Percentiles rank a stretch among this genome's conserved stretches.
phyloP scores from a whole-genome alignment of 2,329 filamentous ascomycete species.

The Nigrospora oryzae region DNA sequence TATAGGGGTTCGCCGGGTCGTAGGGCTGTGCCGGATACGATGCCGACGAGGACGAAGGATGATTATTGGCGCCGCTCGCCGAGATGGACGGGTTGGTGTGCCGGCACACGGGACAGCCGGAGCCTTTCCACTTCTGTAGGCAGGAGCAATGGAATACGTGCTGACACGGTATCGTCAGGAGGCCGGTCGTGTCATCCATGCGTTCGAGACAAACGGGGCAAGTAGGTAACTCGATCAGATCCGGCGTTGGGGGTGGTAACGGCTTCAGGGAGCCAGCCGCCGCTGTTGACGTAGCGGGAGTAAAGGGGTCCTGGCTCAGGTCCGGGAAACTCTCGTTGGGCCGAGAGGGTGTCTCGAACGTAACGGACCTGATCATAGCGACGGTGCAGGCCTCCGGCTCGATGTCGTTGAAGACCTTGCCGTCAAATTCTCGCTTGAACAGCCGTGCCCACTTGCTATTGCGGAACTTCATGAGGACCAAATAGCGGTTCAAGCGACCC shows the following conservation, averaged over 20 bases:
- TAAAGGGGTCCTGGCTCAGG: slow-evolving; percentile 55
- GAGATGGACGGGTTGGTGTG: slow-evolving; percentile 55
- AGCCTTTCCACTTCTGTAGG: slow-evolving; percentile 90
- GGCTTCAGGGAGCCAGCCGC: slow-evolving; percentile 39
- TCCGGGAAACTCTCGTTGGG: slow-evolving; percentile 45
- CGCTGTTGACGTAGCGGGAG: slow-evolving; percentile 33
- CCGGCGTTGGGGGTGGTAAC: slow-evolving; percentile 63
- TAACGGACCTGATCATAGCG: slow-evolving; percentile 87
- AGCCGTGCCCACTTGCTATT: slow-evolving; percentile 63
- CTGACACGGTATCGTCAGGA: slow-evolving; percentile 93
- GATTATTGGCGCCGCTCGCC: slow-evolving; percentile 3
- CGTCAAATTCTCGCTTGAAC: slow-evolving; percentile 85
- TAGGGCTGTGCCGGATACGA: slow-evolving; percentile 17
- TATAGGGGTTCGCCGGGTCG: slow-evolving; percentile 39
- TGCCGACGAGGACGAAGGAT: slow-evolving; percentile 10
- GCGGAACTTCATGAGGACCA: slow-evolving; percentile 92
- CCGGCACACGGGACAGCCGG: slow-evolving; percentile 87
- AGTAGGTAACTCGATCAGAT: slow-evolving; percentile 83
- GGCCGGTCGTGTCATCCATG: slow-evolving; percentile 94
- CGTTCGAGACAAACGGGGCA: slow-evolving; percentile 94
- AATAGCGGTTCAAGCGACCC: slow-evolving; percentile 78
- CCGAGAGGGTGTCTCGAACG: slow-evolving; percentile 59
- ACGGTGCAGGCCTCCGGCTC: slow-evolving; percentile 95
- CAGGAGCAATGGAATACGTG: slow-evolving; percentile 97
- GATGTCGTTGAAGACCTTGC: slow-evolving; percentile 85